Evolutionary conservation across 2,329 filamentous ascomycete genomes (phyloP).

Genomic region (Alternaria dauci): DNA sequence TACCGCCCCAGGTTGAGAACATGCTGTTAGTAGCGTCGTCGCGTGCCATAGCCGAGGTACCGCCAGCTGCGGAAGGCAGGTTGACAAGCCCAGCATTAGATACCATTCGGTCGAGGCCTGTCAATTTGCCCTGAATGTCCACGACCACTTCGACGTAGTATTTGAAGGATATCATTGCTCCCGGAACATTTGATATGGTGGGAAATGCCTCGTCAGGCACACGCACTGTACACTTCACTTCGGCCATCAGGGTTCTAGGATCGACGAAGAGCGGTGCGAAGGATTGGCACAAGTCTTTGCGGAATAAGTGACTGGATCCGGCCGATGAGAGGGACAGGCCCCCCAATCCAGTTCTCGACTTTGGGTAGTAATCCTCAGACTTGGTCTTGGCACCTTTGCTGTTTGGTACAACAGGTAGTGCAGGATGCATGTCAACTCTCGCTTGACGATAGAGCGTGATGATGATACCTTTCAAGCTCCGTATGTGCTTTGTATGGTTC

Average conservation of each 20-base stretch:
- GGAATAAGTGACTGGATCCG: constrained; percentile 88
- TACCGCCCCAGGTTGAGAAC: constrained; percentile 66
- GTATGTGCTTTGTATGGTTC: constrained; percentile 86
- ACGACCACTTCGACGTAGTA: constrained; percentile 94
- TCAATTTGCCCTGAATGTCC: constrained; percentile 87
- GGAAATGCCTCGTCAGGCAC: constrained; percentile 92
- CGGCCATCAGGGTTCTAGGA: constrained; percentile 77
- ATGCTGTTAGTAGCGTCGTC: constrained; percentile 55
- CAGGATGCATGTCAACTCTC: constrained; percentile 81
- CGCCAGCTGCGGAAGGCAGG: constrained; percentile 53
- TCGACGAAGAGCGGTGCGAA: constrained; percentile 90
- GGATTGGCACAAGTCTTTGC: constrained; percentile 90
- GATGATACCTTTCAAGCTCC: constrained; percentile 91
- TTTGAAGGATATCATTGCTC: constrained; percentile 92
- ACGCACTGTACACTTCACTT: constrained; percentile 82
- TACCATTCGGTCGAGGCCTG: constrained; percentile 73
- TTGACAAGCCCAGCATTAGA: constrained; percentile 63
- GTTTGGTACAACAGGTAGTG: constrained; percentile 67
- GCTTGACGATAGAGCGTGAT: constrained; percentile 91
- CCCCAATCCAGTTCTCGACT: constrained; percentile 84
- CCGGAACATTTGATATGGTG: constrained; percentile 87
- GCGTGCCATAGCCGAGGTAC: constrained; percentile 44
- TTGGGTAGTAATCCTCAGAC: constrained; percentile 86
- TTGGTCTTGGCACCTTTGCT: constrained; percentile 73
- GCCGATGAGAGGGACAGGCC: constrained; percentile 87